These are phyloP conservation scores for Aspergillus udagawae DNA, from an alignment of 2,329 filamentous ascomycete species.

Conservation along the genomic window DNA sequence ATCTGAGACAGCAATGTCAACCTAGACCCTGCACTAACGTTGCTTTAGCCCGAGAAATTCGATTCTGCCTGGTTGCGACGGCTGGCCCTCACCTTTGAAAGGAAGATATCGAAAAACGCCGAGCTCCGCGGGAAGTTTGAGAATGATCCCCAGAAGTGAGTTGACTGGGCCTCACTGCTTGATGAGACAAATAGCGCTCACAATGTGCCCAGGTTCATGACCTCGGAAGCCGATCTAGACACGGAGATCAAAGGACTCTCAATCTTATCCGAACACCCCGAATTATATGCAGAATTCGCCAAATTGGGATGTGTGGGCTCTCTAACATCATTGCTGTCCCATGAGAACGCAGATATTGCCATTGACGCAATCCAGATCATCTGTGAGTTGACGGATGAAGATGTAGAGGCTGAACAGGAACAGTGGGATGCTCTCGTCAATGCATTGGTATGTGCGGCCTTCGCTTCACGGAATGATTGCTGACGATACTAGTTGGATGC, in stretches of 20 bases:
- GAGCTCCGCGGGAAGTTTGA: constrained; percentile 84
- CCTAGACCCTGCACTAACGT: constrained; percentile 7
- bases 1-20: background rate
- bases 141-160: constrained; percentile 67
- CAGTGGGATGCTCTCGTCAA: constrained; percentile 76
- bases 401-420: constrained; percentile 73
- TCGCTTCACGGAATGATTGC: background rate
- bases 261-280: constrained; percentile 80
- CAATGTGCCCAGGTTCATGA: constrained; percentile 57
- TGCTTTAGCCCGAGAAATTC: constrained; percentile 63
- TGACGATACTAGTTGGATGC: constrained; percentile 35
- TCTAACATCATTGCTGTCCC: constrained; percentile 76
- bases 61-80: constrained; percentile 80
- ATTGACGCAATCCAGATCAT: constrained; percentile 88
- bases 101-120: constrained; percentile 84
- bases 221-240: constrained; percentile 83
- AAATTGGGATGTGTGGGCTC: constrained; percentile 68
- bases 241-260: constrained; percentile 81
- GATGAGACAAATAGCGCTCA: constrained; percentile 14
- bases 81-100: constrained; percentile 79
- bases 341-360: constrained; percentile 96
- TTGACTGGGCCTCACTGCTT: background rate
- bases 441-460: constrained; percentile 45
- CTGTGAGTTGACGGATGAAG: constrained; percentile 87
- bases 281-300: constrained; percentile 76